Base-by-base conservation (phyloP, 129 eudicot genomes). In the Centaurea solstitialis region DNA sequence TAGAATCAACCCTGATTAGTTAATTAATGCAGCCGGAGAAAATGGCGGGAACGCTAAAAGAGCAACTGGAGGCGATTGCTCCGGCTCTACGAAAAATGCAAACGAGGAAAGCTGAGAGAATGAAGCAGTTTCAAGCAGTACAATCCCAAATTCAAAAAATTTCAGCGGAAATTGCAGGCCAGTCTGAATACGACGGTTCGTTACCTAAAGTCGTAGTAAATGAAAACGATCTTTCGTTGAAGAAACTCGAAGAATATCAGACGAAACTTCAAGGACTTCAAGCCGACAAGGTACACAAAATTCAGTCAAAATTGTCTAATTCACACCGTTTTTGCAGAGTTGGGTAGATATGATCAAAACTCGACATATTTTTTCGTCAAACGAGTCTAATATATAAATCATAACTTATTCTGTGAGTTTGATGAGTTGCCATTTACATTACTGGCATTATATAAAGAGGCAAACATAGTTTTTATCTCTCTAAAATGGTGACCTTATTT, bases 181-280 rank as follows among this genome's bases (percentile, higher is more conserved):
- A 76, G 57, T 88, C 93, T 67, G 93, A 90, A 79, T 89, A 89
- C 10, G 89, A 87, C 28, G 97, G 88, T 33, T 78, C 88, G 43
- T 81, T 91, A 77, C 79, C 93, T 53, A 38, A 72, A 66, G 78
- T 83, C 69, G 37, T 59, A 7, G 88, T 93, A 43, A 82, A 92
- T 72, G 94, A 90, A 87, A 90, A 86, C 77, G 99, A 94, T 87
- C 91, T 94, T 66, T 94, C 99, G 6, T 71, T 90, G 17, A 92
- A 92, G 85, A 94, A 89, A 77, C 94, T 94, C 10, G 97, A 94
- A 70, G 99, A 92, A 85, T 90, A 86, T 87, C 96, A 90, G 80
- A 79, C 78, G 78, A 97, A 94, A 87, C 94, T 94, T 70, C 91
- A 92, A 87, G 88, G 92, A 77, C 89, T 92, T 76, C 92, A 83